Base-by-base conservation (phyloP, 2,329 filamentous ascomycete genomes). In the Claviceps sp. region DNA sequence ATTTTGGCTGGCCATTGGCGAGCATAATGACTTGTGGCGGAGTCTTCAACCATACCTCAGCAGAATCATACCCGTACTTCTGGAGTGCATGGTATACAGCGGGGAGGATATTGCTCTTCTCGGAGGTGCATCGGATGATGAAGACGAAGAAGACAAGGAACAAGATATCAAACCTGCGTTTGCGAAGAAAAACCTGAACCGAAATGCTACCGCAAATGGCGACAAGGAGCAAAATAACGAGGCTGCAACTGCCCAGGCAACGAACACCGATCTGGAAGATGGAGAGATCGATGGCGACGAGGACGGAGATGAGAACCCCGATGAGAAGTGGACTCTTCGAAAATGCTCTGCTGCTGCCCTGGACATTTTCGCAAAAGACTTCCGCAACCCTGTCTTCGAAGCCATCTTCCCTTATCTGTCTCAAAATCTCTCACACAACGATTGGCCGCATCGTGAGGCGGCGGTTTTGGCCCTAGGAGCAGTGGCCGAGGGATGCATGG, bases 321-420 rank as follows among this genome's bases (percentile, higher is more conserved):
- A 97, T 65, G 88, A 95, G 65, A 81, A 82, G 60, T 98, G 93
- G 93, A 97, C 91, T 51, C 74, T 98, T 50, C 82, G 93, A 56
- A 98, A 98, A 70, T 97, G 93, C 72, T 97, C 93, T 40, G 93
- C 93, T 7, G 93, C 93, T 13, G 90, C 93, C 8, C 75, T 98
- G 42, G 93, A 98, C 64, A 88, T 95, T 13, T 90, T 98, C 60
- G 89, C 93, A 18, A 86, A 85, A 50, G 87, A 95, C 56, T 98
- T 95, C 67, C 84, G 88, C 60, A 81, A 84, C 51, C 81, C 85
- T 1, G 89, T 98, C 37, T 98, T 98, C 66, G 82, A 89, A 58
- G 84, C 87, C 56, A 95, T 95, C 55, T 75, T 98, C 57, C 91
- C 93, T 0, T 98, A 96, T 67, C 74, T 98, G 52, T 91, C 86